Evolutionary conservation across 2,329 filamentous ascomycete genomes (phyloP).

Genomic region (Eurotiales sp.): DNA sequence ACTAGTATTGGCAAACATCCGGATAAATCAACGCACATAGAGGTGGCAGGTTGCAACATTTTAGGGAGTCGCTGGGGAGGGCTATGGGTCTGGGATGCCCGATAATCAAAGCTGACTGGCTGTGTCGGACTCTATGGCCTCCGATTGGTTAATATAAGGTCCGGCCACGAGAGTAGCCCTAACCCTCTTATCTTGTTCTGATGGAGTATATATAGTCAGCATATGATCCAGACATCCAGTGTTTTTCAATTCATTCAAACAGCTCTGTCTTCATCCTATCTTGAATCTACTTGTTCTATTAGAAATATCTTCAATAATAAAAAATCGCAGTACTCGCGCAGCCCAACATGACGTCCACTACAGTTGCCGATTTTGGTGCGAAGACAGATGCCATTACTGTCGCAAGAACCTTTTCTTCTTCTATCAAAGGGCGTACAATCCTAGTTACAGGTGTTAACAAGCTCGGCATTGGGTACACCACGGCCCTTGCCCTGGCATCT

Average conservation of each 20-base stretch:
- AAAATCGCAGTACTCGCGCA: not conserved
- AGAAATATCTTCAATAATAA: not conserved
- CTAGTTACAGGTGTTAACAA: constrained; percentile 6
- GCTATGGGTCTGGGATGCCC: not conserved
- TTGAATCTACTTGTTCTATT: not conserved
- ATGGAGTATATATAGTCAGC: too few species aligned
- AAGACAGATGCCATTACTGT: not conserved
- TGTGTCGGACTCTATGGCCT: not conserved
- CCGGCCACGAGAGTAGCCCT: not conserved
- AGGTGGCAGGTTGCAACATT: too few species aligned
- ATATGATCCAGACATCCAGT: too few species aligned
- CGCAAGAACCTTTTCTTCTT: constrained; percentile 1
- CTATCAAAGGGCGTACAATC: constrained; percentile 1
- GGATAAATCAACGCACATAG: not conserved
- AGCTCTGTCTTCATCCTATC: too few species aligned
- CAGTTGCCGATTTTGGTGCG: not conserved
- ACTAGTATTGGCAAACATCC: not conserved
- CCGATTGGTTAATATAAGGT: not conserved
- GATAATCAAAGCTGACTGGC: not conserved
- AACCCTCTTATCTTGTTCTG: not conserved
- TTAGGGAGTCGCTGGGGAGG: too few species aligned
- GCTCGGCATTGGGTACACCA: not conserved
- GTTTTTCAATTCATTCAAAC: too few species aligned
- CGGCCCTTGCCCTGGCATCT: not conserved
- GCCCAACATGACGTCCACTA: not conserved